Conservation (phyloP, 805 yeast species). For the Aciculoconidium aculeatum region DNA sequence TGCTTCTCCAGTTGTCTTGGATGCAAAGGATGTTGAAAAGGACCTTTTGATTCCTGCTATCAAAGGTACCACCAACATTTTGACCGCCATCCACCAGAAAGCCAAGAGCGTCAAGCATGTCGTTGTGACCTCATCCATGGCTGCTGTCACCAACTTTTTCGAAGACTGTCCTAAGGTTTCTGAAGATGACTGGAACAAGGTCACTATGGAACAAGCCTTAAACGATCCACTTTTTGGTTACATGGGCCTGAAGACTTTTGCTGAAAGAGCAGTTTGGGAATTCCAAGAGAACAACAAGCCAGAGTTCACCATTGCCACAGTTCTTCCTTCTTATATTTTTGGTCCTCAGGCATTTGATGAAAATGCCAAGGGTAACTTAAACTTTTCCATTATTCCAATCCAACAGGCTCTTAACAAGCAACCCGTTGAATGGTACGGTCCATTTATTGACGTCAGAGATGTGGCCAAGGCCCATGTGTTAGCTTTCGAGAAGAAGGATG, state of each 20-base stretch:
- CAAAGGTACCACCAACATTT: conserved; percentile 45
- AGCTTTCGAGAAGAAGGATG: conserved; percentile 7
- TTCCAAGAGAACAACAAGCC: conserved; percentile 12
- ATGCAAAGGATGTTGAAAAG: conserved; percentile 12
- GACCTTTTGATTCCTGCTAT: conserved; percentile 47
- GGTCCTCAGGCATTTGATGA: conserved; percentile 14
- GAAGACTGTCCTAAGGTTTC: conserved; percentile 15
- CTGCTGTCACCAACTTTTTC: conserved; percentile 21
- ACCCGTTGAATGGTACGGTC: conserved; percentile 17
- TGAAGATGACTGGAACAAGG: conserved; percentile 6
- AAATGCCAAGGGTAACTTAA: conserved; percentile 8
- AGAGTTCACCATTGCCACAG: conserved; percentile 6
- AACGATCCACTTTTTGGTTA: conserved; percentile 16
- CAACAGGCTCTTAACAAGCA: too few relatives aligned
- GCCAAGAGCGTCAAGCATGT: conserved; percentile 43
- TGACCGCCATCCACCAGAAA: conserved; percentile 36
- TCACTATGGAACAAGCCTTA: conserved; percentile 13
- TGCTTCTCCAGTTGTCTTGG: conserved; percentile 38
- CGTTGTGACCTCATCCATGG: conserved; percentile 49
- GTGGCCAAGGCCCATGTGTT: conserved; percentile 14
- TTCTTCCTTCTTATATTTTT: conserved; percentile 12
- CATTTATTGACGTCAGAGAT: conserved; percentile 16
- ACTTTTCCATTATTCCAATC: conserved; percentile 8
- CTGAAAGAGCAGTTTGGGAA: conserved; percentile 29
- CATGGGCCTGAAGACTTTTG: conserved; percentile 28